phyloP scores from a whole-genome alignment of 1,284 basidiomycete genomes.

The Cryptococcus maquisensis region DNA sequence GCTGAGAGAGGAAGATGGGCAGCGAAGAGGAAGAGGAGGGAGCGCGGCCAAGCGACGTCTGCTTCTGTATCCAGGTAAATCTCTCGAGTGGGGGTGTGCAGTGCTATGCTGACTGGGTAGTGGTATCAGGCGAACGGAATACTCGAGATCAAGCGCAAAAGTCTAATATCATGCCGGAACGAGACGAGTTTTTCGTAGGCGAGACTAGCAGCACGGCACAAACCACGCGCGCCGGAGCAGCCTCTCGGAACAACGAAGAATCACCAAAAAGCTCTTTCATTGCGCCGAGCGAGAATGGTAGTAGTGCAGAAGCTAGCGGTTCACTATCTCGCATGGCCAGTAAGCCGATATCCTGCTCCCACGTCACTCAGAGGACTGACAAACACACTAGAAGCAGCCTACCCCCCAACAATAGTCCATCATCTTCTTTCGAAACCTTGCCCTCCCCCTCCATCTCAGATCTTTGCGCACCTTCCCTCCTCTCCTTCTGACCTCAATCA shows the following conservation, averaged over 20 bases:
- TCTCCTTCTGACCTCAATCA: constrained; percentile 3
- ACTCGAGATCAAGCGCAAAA: not conserved
- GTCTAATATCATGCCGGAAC: too few species aligned
- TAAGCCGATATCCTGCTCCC: not conserved
- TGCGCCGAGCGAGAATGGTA: not conserved
- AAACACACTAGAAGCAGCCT: not conserved
- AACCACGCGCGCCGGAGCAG: too few species aligned
- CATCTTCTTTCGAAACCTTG: constrained; percentile 3
- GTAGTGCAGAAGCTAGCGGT: not conserved
- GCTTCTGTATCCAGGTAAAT: not conserved
- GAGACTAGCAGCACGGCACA: too few species aligned
- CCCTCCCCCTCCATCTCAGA: constrained; percentile 6
- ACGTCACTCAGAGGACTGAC: not conserved
- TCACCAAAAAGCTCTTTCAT: too few species aligned
- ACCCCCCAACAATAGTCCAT: constrained; percentile 3
- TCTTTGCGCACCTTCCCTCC: constrained; percentile 4
- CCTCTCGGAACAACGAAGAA: too few species aligned
- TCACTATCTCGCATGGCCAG: not conserved
- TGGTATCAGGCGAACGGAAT: not conserved
- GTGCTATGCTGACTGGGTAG: not conserved
- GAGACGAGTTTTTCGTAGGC: too few species aligned
- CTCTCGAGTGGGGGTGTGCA: not conserved
- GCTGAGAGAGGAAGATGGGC: not conserved
- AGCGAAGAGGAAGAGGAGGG: not conserved
- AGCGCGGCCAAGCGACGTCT: not conserved